Conservation (phyloP, 2,329 filamentous ascomycete species). For the Alternaria viburni region DNA sequence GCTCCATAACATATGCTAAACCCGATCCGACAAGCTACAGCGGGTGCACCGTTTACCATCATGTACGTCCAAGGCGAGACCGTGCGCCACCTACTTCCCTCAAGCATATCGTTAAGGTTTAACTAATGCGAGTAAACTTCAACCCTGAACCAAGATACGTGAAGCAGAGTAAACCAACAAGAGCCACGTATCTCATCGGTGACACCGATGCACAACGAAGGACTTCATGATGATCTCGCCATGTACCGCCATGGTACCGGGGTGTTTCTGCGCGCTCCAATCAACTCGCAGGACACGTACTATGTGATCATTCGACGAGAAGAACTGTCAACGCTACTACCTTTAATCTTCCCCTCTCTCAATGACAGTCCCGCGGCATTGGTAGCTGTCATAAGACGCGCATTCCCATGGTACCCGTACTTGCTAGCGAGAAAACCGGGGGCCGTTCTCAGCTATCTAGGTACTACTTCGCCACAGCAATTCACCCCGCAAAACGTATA, state of each 20-base stretch:
- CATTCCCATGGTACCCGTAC: background rate
- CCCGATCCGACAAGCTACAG: background rate
- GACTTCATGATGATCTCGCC: background rate
- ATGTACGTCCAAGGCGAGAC: background rate
- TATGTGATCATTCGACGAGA: background rate
- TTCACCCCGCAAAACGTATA: background rate
- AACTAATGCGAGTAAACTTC: background rate
- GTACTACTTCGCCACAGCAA: background rate
- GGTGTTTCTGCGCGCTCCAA: background rate
- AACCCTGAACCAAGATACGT: slow-evolving; percentile 1
- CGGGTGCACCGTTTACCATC: background rate
- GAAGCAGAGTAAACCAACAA: background rate
- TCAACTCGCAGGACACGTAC: background rate
- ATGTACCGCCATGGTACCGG: background rate
- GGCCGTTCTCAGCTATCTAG: background rate
- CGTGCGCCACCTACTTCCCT: background rate
- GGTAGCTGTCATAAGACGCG: background rate
- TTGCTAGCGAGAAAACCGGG: background rate
- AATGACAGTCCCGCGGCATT: background rate
- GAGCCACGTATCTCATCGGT: background rate
- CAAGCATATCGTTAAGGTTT: background rate
- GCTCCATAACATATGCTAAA: background rate
- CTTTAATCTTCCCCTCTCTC: background rate
- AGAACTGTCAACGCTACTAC: background rate
- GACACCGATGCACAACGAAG: background rate